These are phyloP conservation scores for Nicotiana obtusifolia DNA, from an alignment of 257 asterid genomes.

Conservation along the genomic window DNA sequence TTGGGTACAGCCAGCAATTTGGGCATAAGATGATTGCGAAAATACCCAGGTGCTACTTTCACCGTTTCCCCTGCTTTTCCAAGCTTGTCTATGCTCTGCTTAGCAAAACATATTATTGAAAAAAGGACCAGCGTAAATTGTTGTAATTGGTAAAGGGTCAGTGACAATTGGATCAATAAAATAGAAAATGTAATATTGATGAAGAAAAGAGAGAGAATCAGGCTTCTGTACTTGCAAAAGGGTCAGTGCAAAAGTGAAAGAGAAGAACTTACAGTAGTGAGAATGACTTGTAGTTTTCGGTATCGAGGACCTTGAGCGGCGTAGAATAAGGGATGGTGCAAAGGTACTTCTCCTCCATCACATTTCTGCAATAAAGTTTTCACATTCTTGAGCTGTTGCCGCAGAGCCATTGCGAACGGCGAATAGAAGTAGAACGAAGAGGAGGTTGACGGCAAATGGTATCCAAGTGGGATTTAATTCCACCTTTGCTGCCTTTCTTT, in stretches of 20 bases:
- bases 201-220: no score
- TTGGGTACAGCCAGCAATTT: conserved; percentile 83
- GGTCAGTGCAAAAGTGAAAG: no score
- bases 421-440: background rate
- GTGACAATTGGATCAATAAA: background rate
- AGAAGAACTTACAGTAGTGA: conserved; percentile 27
- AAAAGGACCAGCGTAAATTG: background rate
- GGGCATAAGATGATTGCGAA: conserved; percentile 96
- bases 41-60: conserved; percentile 92
- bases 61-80: conserved; percentile 94
- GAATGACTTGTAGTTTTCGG: conserved; percentile 40
- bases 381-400: background rate
- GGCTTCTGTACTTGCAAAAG: no score
- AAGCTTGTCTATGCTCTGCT: conserved; percentile 52
- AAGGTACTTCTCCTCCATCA: background rate
- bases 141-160: background rate
- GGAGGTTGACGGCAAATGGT: background rate
- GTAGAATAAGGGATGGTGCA: conserved; percentile 32
- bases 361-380: background rate
- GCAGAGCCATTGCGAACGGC: background rate
- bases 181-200: background rate
- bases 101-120: background rate
- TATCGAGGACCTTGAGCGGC: conserved; percentile 41
- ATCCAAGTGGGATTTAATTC: background rate
- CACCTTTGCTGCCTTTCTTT: background rate